Conservation (phyloP, 2,329 filamentous ascomycete species). For the Penicillium occitanis region DNA sequence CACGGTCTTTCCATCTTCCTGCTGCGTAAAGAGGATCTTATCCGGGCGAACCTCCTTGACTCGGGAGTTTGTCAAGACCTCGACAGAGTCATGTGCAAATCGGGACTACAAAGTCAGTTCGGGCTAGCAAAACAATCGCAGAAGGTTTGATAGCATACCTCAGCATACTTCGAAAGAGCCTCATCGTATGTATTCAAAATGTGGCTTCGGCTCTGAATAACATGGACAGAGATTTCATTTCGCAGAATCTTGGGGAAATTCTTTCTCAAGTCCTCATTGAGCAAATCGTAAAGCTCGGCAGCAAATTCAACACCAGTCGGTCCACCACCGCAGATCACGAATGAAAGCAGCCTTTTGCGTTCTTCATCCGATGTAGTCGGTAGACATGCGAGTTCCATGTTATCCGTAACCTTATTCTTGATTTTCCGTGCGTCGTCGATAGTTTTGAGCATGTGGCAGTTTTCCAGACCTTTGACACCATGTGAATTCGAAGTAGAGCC, state of each 20-base stretch:
- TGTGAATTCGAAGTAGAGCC: constrained; percentile 90
- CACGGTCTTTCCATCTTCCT: constrained; percentile 70
- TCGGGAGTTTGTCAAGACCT: constrained; percentile 87
- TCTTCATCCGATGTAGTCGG: constrained; percentile 89
- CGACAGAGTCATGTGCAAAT: constrained; percentile 86
- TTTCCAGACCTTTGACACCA: constrained; percentile 88
- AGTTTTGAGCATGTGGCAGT: constrained; percentile 93
- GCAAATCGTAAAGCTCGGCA: constrained; percentile 89
- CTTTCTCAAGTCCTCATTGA: constrained; percentile 86
- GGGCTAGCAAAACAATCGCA: background rate
- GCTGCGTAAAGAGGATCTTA: constrained; percentile 85
- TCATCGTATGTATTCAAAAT: constrained; percentile 99
- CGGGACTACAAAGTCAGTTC: constrained; percentile 53
- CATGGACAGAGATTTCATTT: constrained; percentile 95
- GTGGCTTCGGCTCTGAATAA: constrained; percentile 91
- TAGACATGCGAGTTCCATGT: constrained; percentile 87
- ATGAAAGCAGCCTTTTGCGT: constrained; percentile 81
- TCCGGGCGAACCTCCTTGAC: constrained; percentile 85
- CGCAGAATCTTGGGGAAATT: constrained; percentile 87
- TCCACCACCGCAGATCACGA: constrained; percentile 92
- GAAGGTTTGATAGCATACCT: constrained; percentile 46
- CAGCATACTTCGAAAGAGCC: constrained; percentile 85
- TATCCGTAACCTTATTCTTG: constrained; percentile 81
- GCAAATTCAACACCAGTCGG: constrained; percentile 98
- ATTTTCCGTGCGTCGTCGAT: constrained; percentile 90